Evolutionary conservation across 176 grass and related monocot genomes (phyloP).

Genomic region (Carex parvula): DNA sequence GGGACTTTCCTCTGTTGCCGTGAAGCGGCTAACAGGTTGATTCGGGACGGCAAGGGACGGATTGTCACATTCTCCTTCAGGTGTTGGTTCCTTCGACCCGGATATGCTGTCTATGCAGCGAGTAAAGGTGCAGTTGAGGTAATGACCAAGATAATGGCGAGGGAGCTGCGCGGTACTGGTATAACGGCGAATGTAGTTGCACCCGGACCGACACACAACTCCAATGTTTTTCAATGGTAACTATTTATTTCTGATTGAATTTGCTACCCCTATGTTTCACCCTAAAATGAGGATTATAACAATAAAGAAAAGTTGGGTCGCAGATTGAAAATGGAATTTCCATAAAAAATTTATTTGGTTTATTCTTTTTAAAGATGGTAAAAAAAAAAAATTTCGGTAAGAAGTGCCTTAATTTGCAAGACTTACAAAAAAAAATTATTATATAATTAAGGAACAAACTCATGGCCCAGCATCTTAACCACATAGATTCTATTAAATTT

Average conservation of each 20-base stretch:
- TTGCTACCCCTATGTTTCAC: too few species aligned
- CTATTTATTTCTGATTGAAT: neutral
- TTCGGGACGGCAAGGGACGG: slow-evolving; percentile 50
- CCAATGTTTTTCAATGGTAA: slow-evolving; percentile 48
- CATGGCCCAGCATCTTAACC: too few species aligned
- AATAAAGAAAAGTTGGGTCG: too few species aligned
- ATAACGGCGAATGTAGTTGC: slow-evolving; percentile 51
- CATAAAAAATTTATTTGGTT: too few species aligned
- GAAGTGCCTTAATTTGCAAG: too few species aligned
- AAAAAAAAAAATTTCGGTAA: too few species aligned
- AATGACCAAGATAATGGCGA: slow-evolving; percentile 48
- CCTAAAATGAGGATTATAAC: too few species aligned
- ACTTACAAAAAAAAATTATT: too few species aligned
- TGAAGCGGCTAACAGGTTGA: slow-evolving; percentile 48
- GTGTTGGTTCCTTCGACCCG: slow-evolving; percentile 33
- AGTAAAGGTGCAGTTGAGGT: slow-evolving; percentile 51
- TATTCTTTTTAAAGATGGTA: too few species aligned
- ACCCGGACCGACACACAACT: slow-evolving; percentile 46
- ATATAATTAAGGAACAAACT: too few species aligned
- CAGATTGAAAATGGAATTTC: too few species aligned
- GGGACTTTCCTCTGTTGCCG: slow-evolving; percentile 78
- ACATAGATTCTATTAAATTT: too few species aligned
- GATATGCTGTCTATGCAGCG: slow-evolving; percentile 42
- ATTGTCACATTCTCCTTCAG: slow-evolving; percentile 67
- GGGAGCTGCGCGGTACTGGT: slow-evolving; percentile 40